These are phyloP conservation scores for Thamnidium elegans DNA, from an alignment of 192 early-diverging fungal species.

Conservation along the genomic window DNA sequence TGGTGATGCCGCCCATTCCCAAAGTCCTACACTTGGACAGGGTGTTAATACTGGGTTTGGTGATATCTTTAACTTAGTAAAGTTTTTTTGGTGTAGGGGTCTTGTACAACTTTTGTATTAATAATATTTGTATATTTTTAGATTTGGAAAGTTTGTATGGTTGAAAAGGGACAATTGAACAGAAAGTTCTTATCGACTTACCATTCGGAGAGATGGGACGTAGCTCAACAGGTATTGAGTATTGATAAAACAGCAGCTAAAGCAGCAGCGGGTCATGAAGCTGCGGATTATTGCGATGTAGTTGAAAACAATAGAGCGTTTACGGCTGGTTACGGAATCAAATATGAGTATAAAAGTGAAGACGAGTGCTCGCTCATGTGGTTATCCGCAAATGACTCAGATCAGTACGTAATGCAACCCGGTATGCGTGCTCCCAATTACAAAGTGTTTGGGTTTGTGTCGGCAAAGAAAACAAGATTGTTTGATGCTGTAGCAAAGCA, in stretches of 20 bases:
- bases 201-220: slow-evolving; percentile 11
- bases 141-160: slow-evolving; percentile 31
- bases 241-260: slow-evolving; percentile 29
- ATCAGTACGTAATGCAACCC: not conserved
- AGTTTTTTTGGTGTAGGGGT: not conserved
- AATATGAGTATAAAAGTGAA: slow-evolving; percentile 3
- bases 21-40: slow-evolving; percentile 34
- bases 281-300: slow-evolving; percentile 11
- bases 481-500: slow-evolving; percentile 11
- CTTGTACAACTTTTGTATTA: too few relatives aligned
- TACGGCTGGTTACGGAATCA: slow-evolving; percentile 29
- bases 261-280: slow-evolving; percentile 8
- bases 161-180: slow-evolving; percentile 14
- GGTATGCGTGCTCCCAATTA: slow-evolving; percentile 28
- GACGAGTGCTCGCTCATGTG: not conserved
- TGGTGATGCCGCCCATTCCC: slow-evolving; percentile 30
- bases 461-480: slow-evolving; percentile 22
- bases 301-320: slow-evolving; percentile 20
- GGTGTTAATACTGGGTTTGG: slow-evolving; percentile 35
- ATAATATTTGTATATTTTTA: not conserved
- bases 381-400: not conserved
- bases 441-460: slow-evolving; percentile 17
- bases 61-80: slow-evolving; percentile 33
- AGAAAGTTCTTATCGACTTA: slow-evolving; percentile 15
- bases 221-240: slow-evolving; percentile 24